These are phyloP conservation scores for Dactylorhiza incarnata DNA, from an alignment of 106 monocot genomes.

Conservation along the genomic window DNA sequence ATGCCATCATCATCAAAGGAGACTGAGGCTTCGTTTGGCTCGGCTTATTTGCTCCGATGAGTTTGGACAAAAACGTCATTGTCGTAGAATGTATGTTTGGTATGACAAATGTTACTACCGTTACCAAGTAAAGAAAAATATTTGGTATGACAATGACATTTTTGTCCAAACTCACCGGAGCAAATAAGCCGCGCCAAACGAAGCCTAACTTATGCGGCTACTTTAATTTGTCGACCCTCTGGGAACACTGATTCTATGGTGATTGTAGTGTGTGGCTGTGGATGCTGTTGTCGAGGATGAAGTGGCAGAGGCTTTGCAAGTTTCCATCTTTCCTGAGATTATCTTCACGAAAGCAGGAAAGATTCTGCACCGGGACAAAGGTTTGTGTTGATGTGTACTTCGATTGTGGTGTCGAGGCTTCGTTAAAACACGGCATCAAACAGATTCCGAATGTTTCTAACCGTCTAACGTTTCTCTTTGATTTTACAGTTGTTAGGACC, in stretches of 20 bases:
- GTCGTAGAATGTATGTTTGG: too few relatives aligned
- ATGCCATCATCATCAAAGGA: background rate
- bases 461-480: background rate
- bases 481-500: slow-evolving; percentile 54
- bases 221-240: too few relatives aligned
- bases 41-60: too few relatives aligned
- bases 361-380: slow-evolving; percentile 78
- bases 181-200: too few relatives aligned
- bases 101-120: too few relatives aligned
- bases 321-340: slow-evolving; percentile 69
- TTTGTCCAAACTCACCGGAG: too few relatives aligned
- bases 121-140: too few relatives aligned
- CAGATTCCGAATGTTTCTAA: background rate
- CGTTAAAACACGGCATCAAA: too few relatives aligned
- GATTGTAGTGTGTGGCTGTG: slow-evolving; percentile 71
- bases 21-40: too few relatives aligned
- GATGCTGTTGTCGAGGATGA: slow-evolving; percentile 77
- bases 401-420: background rate
- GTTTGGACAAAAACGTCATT: too few relatives aligned
- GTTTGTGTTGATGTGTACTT: slow-evolving; percentile 16
- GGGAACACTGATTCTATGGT: background rate
- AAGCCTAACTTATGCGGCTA: background rate
- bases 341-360: slow-evolving; percentile 89
- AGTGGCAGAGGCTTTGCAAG: slow-evolving; percentile 46
- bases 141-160: too few relatives aligned